Percentiles rank a stretch among this genome's conserved stretches.
Conservation (phyloP, 2,329 filamentous ascomycete species). For the Zasmidium angulare region DNA sequence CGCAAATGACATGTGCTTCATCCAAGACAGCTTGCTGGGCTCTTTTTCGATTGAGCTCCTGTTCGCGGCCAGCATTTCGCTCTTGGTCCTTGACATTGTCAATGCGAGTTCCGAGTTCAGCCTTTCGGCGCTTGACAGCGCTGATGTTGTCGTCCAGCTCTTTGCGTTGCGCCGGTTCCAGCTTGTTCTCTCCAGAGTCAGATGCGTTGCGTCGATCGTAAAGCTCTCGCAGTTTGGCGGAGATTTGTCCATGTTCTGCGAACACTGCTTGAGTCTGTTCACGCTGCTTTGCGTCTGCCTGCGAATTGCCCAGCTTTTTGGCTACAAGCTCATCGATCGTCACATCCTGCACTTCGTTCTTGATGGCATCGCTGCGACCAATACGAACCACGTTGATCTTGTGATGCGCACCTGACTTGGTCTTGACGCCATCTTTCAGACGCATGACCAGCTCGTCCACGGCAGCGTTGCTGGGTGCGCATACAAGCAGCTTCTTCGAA, state of each 20-base stretch:
- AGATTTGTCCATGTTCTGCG: slow-evolving; percentile 60
- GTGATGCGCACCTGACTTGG: slow-evolving; percentile 67
- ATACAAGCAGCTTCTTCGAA: slow-evolving; percentile 87
- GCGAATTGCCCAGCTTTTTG: slow-evolving; percentile 56
- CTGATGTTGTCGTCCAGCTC: slow-evolving; percentile 75
- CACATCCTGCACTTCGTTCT: slow-evolving; percentile 81
- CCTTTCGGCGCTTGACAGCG: slow-evolving; percentile 72
- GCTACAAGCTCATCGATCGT: slow-evolving; percentile 91
- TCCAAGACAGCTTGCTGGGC: slow-evolving; percentile 91
- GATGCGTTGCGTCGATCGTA: slow-evolving; percentile 66
- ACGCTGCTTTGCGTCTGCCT: slow-evolving; percentile 42
- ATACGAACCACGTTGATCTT: slow-evolving; percentile 86
- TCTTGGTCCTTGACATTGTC: slow-evolving; percentile 85
- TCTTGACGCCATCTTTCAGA: slow-evolving; percentile 83
- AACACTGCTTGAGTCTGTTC: slow-evolving; percentile 68
- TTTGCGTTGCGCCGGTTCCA: slow-evolving; percentile 53
- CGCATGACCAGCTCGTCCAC: slow-evolving; percentile 94
- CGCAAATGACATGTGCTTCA: slow-evolving; percentile 87
- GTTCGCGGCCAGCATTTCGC: slow-evolving; percentile 76
- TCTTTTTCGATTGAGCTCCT: slow-evolving; percentile 78
- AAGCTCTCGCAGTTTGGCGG: slow-evolving; percentile 67
- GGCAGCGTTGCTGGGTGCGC: slow-evolving; percentile 96
- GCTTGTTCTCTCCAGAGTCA: slow-evolving; percentile 35
- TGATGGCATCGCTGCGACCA: slow-evolving; percentile 89
- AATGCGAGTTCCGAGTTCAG: slow-evolving; percentile 74